A percentile compares a stretch with the other conserved stretches of the same genome.
phyloP scores from a whole-genome alignment of 352 stramenopile genomes.

The Phytophthora fragariaefolia region DNA sequence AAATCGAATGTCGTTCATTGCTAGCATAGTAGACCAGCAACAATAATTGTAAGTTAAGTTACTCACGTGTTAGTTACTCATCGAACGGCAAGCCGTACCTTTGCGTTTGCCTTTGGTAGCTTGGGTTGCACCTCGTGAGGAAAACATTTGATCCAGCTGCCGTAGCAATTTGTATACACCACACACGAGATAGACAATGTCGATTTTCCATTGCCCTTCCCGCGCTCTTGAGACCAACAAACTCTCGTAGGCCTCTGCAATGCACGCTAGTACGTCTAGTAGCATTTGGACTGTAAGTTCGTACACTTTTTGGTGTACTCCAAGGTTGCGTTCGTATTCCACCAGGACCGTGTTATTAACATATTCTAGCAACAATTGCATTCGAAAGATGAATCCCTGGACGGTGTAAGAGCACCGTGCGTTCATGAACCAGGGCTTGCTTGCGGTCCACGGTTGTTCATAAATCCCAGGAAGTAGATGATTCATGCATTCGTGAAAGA shows the following conservation, averaged over 20 bases:
- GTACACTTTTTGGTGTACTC: conserved; percentile 72
- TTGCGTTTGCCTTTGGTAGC: conserved; percentile 43
- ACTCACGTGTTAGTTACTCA: no score
- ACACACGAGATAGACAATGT: conserved; percentile 73
- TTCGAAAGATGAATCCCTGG: conserved; percentile 59
- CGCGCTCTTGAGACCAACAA: conserved; percentile 55
- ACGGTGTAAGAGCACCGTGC: conserved; percentile 63
- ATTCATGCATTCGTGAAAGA: conserved; percentile 67
- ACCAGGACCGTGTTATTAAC: conserved; percentile 45
- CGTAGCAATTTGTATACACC: conserved; percentile 58
- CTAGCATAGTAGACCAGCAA: conserved; percentile 20
- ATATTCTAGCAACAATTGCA: conserved; percentile 57
- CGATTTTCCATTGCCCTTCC: conserved; percentile 71
- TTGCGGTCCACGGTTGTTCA: conserved; percentile 59
- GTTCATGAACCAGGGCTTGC: conserved; percentile 70
- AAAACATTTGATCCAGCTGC: conserved; percentile 63
- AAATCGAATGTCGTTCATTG: conserved; percentile 50
- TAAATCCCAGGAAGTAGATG: conserved; percentile 57
- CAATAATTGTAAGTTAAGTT: background rate
- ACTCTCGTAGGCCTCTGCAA: conserved; percentile 55
- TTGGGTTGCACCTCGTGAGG: conserved; percentile 25
- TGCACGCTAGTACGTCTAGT: conserved; percentile 52
- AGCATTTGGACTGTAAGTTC: conserved; percentile 58
- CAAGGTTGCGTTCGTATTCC: conserved; percentile 58
- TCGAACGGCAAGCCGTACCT: conserved; percentile 30